phyloP scores from a whole-genome alignment of 192 early-diverging fungal species.

The Funneliformis geosporum region DNA sequence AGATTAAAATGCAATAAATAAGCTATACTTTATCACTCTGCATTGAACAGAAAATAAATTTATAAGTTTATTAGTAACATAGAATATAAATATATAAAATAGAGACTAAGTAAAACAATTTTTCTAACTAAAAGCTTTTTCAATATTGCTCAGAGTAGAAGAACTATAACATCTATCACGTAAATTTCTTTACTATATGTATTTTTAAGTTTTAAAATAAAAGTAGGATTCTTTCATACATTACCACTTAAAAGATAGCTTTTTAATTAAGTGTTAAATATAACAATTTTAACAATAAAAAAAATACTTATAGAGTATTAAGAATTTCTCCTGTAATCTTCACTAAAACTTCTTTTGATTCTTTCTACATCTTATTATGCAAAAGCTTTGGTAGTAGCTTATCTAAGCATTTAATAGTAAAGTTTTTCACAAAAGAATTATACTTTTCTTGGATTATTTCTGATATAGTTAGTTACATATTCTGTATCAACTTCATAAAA shows the following conservation, averaged over 20 bases:
- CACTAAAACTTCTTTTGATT: background rate
- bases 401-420: background rate
- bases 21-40: slow-evolving; percentile 11
- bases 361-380: background rate
- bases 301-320: background rate
- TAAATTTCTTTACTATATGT: slow-evolving; percentile 16
- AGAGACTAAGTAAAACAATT: background rate
- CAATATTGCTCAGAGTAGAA: background rate
- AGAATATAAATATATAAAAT: background rate
- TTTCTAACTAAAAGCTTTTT: background rate
- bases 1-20: too few species aligned
- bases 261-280: background rate
- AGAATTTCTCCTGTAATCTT: background rate
- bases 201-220: background rate
- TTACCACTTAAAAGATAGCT: background rate
- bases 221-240: slow-evolving; percentile 11
- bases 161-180: slow-evolving; percentile 6
- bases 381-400: background rate
- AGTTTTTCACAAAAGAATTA: background rate
- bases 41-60: slow-evolving; percentile 1
- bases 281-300: background rate
- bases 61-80: background rate
- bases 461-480: background rate
- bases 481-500: too few species aligned
- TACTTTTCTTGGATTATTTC: background rate